Base-by-base conservation (phyloP, 1,284 basidiomycete species). In the Pseudomicrostroma phylloplanum region DNA sequence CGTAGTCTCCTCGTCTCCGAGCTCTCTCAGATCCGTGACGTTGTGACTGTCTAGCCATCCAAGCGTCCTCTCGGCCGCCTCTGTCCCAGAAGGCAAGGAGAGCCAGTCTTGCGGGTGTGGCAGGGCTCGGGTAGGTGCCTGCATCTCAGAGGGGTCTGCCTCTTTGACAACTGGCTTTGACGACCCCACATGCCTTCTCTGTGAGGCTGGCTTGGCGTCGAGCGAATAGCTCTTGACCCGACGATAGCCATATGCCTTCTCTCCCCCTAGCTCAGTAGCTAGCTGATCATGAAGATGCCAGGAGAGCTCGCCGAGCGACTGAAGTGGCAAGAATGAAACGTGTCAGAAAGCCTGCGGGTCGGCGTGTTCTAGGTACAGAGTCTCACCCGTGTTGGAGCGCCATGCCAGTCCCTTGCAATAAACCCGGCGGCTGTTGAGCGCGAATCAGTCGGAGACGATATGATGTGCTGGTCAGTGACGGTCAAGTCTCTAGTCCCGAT, bases 231-330 rank as follows among this genome's bases (percentile, higher is more conserved):
- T 56, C n/a, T 83, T 82, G 9, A 85, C 81, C 83, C 80, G 85
- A 81, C 92, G 83, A 84, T 90, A 96, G 0, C 91, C 91, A 91
- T 91, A 96, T 25, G 86, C 82, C 19, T 82, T 80, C 11, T 43
- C 42, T 0, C 92, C 92, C 23, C 65, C 65, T 77, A 89, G 86
- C 70, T 88, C 83, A 58, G 86, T 80, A 0, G 92, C 89, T 9
- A 96, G 84, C 53, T 85, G 83, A 66, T 87, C 83, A 77, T 96
- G 92, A 69, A 96, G 86, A 7, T 82, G 75, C 77, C 89, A 96
- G 6, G 90, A 91, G 54, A 93, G 83, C 49, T 84, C 81, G 6
- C 88, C 88, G 19, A 94, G 82, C 43, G 82, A 81, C 43, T 48
- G 43, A 3, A 4, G 43, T 4, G 21, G 15, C 17, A 6, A 13